Evolutionary conservation across 1,284 basidiomycete genomes (phyloP).

Genomic region (Boletus semigastroideus): DNA sequence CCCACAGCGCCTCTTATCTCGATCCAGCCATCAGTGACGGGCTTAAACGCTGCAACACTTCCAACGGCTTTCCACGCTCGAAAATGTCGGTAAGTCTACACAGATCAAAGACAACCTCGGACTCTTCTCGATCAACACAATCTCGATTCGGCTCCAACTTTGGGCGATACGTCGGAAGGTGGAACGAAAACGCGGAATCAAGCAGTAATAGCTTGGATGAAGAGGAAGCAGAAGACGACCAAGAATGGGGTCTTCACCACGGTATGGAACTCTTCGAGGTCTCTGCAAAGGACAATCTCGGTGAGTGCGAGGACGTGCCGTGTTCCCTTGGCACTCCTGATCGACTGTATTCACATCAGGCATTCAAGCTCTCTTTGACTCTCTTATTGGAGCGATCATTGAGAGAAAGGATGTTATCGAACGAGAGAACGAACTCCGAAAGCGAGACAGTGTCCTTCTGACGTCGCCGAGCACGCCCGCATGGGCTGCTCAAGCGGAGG

Average conservation of each 20-base stretch:
- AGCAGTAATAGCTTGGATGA: conserved; percentile 67
- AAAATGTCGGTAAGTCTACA: conserved; percentile 36
- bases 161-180: conserved; percentile 46
- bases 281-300: conserved; percentile 79
- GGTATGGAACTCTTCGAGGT: conserved; percentile 85
- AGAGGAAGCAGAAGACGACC: conserved; percentile 63
- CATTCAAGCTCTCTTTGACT: conserved; percentile 72
- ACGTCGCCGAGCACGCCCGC: conserved; percentile 58
- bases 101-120: conserved; percentile 49
- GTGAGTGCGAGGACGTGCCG: conserved; percentile 42
- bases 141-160: conserved; percentile 58
- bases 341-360: conserved; percentile 45
- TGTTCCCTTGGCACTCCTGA: conserved; percentile 7
- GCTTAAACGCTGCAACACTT: conserved; percentile 49
- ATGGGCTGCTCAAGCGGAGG: conserved; percentile 78
- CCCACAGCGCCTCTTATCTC: conserved; percentile 53
- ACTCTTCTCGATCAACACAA: conserved; percentile 44
- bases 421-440: conserved; percentile 71
- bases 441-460: conserved; percentile 78
- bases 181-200: conserved; percentile 56
- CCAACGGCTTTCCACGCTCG: conserved; percentile 41
- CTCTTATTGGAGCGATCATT: conserved; percentile 76
- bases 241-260: conserved; percentile 74
- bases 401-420: conserved; percentile 75
- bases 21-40: conserved; percentile 46